These are phyloP conservation scores for Kappamyces sp. DNA, from an alignment of 192 early-diverging fungal species.

Conservation along the genomic window DNA sequence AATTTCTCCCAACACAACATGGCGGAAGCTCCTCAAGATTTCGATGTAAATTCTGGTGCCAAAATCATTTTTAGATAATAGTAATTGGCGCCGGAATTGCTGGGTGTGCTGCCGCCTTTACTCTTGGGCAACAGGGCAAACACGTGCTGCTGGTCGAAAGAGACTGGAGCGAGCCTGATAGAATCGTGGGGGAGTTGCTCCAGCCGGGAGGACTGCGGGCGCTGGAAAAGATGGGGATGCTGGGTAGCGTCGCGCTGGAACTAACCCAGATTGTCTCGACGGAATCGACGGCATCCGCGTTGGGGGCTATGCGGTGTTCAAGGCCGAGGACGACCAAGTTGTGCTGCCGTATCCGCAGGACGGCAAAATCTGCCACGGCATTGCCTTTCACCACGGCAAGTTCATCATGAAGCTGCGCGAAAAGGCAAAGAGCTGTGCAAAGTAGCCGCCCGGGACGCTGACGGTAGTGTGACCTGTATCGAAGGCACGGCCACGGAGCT, in stretches of 20 bases:
- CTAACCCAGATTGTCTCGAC: conserved; percentile 59
- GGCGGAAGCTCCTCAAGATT: no score
- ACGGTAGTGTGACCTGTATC: conserved; percentile 60
- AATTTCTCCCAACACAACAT: no score
- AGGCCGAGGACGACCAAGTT: conserved; percentile 47
- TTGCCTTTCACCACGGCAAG: conserved; percentile 90
- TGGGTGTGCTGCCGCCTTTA: conserved; percentile 78
- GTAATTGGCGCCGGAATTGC: conserved; percentile 90
- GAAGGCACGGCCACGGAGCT: conserved; percentile 74
- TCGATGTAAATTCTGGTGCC: no score
- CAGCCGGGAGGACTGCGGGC: conserved; percentile 91
- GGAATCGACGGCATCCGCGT: conserved; percentile 79
- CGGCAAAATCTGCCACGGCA: conserved; percentile 51
- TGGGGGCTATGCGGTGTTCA: conserved; percentile 82
- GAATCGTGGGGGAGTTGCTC: conserved; percentile 95
- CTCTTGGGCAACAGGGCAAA: conserved; percentile 68
- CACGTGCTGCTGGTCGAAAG: conserved; percentile 74
- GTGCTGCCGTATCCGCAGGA: conserved; percentile 66
- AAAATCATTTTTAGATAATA: conserved; percentile 59
- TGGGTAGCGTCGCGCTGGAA: conserved; percentile 29
- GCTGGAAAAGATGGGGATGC: conserved; percentile 69
- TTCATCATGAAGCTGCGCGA: conserved; percentile 81
- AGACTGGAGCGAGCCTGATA: conserved; percentile 88
- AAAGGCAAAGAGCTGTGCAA: conserved; percentile 48
- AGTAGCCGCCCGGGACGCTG: conserved; percentile 33